Base-by-base conservation (phyloP, 164 flowering plant genomes). In the Aristolochia fimbriata region DNA sequence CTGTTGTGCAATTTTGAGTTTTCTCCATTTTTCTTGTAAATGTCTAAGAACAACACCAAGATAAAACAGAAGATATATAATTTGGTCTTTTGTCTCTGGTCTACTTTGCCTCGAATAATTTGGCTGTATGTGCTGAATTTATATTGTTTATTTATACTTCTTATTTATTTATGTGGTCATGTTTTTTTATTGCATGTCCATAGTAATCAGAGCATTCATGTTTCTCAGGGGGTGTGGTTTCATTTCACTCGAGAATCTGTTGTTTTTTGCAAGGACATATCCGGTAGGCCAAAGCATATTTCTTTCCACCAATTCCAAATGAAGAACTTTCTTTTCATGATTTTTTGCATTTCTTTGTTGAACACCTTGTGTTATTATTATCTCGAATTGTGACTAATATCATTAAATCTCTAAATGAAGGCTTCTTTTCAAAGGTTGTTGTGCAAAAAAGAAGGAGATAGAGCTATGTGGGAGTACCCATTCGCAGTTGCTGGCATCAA, bases 401-500 rank as follows among this genome's bases (percentile, higher is more conserved):
- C 49, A 66, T 48, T 66, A 62, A 66, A 77, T 77, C 72, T 79
- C 30, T 71, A 80, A 75, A 81, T 86, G 84, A 85, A 93, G 99
- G 81, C 74, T 77, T 78, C 87, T 74, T 93, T 88, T 70, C 89
- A 70, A 72, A 88, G 95, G 91, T 80, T 94, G 67, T 70, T 94
- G 64, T 80, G 81, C 68, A 94, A 91, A 72, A 74, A 73, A 71
- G 83, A 66, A 15, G 99, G 99, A 23, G 60, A 75, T n/a, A 75
- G 99, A 66, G 89, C 99, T 54, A 73, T 81, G 7, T 94, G 99
- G 99, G 99, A 94, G 68, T 94, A 94, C 57, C 97, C 97, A 12
- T 94, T 94, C 74, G 99, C 99, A 69, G 99, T 85, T 75, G 99
- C 99, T 54, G 99, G 99, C 68, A 88, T 94, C 62, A 94, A 94